phyloP scores from a whole-genome alignment of 768 basidiomycete species.

The Pholiota conissans region DNA sequence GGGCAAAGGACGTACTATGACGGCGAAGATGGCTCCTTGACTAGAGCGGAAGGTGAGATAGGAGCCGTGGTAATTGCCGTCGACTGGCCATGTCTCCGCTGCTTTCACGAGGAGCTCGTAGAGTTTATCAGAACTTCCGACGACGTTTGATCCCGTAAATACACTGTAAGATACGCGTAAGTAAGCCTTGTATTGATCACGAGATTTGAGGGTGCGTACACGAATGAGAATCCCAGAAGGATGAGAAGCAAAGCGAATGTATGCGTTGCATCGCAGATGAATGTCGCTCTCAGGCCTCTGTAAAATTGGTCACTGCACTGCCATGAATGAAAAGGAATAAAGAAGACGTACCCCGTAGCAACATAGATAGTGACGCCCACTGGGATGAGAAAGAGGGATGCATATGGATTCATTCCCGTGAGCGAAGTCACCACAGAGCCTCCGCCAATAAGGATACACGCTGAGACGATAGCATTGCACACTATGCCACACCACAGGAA shows the following conservation, averaged over 20 bases:
- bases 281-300: slow-evolving; percentile 27
- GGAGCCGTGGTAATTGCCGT: slow-evolving; percentile 34
- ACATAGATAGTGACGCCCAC: slow-evolving; percentile 39
- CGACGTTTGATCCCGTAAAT: slow-evolving; percentile 28
- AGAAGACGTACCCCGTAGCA: slow-evolving; percentile 14
- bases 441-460: slow-evolving; percentile 37
- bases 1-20: background rate
- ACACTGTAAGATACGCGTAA: slow-evolving; percentile 9
- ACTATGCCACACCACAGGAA: slow-evolving; percentile 28
- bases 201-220: background rate
- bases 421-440: slow-evolving; percentile 37
- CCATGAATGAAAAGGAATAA: background rate
- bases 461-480: slow-evolving; percentile 30
- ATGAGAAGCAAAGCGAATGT: slow-evolving; percentile 33
- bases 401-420: slow-evolving; percentile 39
- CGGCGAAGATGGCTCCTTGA: slow-evolving; percentile 23
- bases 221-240: slow-evolving; percentile 17
- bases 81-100: slow-evolving; percentile 26
- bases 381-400: slow-evolving; percentile 40
- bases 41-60: slow-evolving; percentile 36
- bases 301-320: background rate
- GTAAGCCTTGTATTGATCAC: background rate
- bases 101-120: slow-evolving; percentile 32
- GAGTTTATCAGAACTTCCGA: slow-evolving; percentile 39
- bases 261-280: slow-evolving; percentile 16